These are phyloP conservation scores for Penicillium sp. DNA, from an alignment of 2,329 filamentous ascomycete species.

Conservation along the genomic window DNA sequence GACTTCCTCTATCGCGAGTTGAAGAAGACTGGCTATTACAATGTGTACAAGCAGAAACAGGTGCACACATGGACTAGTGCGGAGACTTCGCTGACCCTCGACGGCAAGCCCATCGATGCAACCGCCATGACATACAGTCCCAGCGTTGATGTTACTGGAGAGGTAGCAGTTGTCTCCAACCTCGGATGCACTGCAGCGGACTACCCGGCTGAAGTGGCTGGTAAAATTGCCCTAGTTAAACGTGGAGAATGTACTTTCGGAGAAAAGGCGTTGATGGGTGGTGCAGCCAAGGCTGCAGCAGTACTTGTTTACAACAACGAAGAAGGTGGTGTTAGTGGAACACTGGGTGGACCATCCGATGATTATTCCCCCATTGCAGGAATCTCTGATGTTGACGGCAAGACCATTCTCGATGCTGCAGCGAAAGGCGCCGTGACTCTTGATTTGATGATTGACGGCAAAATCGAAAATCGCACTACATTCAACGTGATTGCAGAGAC, in stretches of 20 bases:
- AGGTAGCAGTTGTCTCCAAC: constrained; percentile 59
- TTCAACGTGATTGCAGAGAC: constrained; percentile 62
- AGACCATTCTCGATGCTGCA: constrained; percentile 56
- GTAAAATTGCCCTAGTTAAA: constrained; percentile 67
- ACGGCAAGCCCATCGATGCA: constrained; percentile 54
- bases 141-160: constrained; percentile 25
- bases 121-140: constrained; percentile 65
- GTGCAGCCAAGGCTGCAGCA: constrained; percentile 66
- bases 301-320: constrained; percentile 74
- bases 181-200: constrained; percentile 64
- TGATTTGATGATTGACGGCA: constrained; percentile 44
- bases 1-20: constrained; percentile 61
- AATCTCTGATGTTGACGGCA: constrained; percentile 59
- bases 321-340: constrained; percentile 62
- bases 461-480: constrained; percentile 49
- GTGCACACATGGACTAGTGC: constrained; percentile 59
- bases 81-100: constrained; percentile 56
- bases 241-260: constrained; percentile 72
- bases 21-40: constrained; percentile 38
- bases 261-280: constrained; percentile 66
- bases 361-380: constrained; percentile 61
- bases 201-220: constrained; percentile 57
- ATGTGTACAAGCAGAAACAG: constrained; percentile 56
- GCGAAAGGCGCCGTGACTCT: constrained; percentile 38
- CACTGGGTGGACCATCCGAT: constrained; percentile 59